Percentiles rank a stretch among this genome's conserved stretches.
Evolutionary conservation across 2,329 filamentous ascomycete species (phyloP).

Genomic region (Fusarium guadeloupense): DNA sequence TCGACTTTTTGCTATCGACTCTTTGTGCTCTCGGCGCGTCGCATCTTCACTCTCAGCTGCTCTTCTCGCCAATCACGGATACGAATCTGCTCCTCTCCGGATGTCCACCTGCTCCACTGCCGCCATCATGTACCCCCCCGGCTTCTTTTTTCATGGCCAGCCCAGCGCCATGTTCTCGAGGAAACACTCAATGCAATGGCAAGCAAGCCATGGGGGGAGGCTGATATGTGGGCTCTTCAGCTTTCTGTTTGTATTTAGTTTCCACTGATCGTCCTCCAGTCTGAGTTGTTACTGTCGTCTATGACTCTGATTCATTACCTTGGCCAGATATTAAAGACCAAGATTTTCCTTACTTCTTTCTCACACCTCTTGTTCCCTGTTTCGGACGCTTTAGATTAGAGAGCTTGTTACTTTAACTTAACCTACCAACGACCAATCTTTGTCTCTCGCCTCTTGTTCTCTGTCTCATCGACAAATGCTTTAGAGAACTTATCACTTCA

Average conservation of each 20-base stretch:
- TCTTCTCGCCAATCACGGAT: slow-evolving; percentile 37
- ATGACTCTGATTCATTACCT: slow-evolving; percentile 32
- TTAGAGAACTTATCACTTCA: slow-evolving; percentile 5
- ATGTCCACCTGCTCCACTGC: slow-evolving; percentile 32
- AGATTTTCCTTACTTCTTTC: no score
- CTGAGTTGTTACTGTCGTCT: slow-evolving; percentile 10
- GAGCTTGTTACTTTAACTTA: no score
- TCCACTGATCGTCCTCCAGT: slow-evolving; percentile 7
- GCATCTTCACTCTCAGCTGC: slow-evolving; percentile 30
- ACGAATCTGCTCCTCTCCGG: background rate
- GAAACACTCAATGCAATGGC: slow-evolving; percentile 39
- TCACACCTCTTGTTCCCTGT: no score
- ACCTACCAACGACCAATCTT: slow-evolving; percentile 17
- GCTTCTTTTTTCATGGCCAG: slow-evolving; percentile 24
- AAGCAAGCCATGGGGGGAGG: slow-evolving; percentile 20
- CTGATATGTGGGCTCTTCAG: slow-evolving; percentile 6
- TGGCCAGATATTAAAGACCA: no score
- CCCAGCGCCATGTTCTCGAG: slow-evolving; percentile 10
- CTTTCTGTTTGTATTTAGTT: slow-evolving; percentile 32
- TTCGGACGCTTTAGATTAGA: no score
- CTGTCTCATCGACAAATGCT: background rate
- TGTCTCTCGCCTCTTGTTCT: background rate
- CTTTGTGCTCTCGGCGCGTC: slow-evolving; percentile 39
- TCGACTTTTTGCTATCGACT: slow-evolving; percentile 25
- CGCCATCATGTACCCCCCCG: slow-evolving; percentile 34